These are phyloP conservation scores for Colletotrichum viniferum DNA, from an alignment of 2,329 filamentous ascomycete genomes.

Conservation along the genomic window DNA sequence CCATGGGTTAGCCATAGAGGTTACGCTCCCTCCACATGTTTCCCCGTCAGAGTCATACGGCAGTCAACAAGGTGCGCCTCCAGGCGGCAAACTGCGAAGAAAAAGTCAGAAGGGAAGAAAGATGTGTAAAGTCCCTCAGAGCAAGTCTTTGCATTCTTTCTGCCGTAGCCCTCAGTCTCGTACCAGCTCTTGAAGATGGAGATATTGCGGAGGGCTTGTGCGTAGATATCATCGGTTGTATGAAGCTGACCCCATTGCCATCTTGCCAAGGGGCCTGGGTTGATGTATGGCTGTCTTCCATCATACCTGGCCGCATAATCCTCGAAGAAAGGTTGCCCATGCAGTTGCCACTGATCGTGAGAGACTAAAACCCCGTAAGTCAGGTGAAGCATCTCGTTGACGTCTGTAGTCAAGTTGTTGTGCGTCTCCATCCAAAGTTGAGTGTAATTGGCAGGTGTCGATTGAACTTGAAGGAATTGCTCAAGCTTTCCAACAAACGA, in stretches of 20 bases:
- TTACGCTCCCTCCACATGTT: too few species aligned
- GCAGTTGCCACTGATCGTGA: background rate
- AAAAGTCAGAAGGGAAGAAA: too few species aligned
- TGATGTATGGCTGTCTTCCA: constrained; percentile 37
- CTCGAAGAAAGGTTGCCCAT: background rate
- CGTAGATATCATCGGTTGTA: background rate
- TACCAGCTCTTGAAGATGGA: constrained; percentile 4
- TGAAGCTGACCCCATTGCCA: constrained; percentile 33
- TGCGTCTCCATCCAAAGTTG: background rate
- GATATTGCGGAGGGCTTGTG: background rate
- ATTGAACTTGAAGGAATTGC: background rate
- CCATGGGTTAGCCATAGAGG: too few species aligned
- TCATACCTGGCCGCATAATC: constrained; percentile 26
- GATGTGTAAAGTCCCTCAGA: constrained; percentile 20
- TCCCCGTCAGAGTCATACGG: too few species aligned
- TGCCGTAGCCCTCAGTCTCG: constrained; percentile 15
- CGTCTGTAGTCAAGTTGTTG: background rate
- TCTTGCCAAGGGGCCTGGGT: constrained; percentile 34
- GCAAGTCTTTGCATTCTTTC: constrained; percentile 11
- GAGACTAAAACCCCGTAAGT: background rate
- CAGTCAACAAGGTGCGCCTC: too few species aligned
- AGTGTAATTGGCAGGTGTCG: background rate
- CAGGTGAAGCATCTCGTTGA: background rate
- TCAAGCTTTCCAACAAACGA: background rate
- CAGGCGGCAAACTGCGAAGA: too few species aligned